Base-by-base conservation (phyloP, 495 filamentous ascomycete genomes). In the Pseudevernia furfuracea region DNA sequence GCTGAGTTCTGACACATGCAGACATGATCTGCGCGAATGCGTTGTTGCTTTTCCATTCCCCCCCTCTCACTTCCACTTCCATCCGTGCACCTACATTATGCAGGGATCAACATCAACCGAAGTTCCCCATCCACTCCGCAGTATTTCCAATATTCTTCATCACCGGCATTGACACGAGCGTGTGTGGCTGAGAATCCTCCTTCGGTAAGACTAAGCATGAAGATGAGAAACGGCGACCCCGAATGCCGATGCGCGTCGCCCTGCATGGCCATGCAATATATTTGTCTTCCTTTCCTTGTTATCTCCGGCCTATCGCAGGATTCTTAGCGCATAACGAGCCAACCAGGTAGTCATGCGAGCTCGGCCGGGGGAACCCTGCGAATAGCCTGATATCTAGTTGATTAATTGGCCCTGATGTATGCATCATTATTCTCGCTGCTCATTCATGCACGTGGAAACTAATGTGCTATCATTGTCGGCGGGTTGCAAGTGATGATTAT, bases 401-500 rank as follows among this genome's bases (percentile, higher is more conserved):
- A 41, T 34, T 32, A 4, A 1, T 63, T 32, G 49, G 53, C 36
- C 41, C 28, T 39, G 52, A 6, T 19, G 15, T 41, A 36, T 28
- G 37, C 39, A 46, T 32, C 8, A 41, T 39, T 23, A 19, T 19
- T 41, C 5, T 41, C 48, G 14, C 23, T 46, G 41, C 38, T 57
- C 44, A 49, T 56, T 28, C 30, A 56, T 34, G 39, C 56, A 41
- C 38, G 3, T 37, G 41, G 21, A 17, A n/a, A 3, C 9, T 19
- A 23, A 32, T 41, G 49, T 63, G 56, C 17, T 23, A 21, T 32
- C 32, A 14, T 38, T 48, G 14, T 52, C n/a, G 49, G 38, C 36
- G 28, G 38, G 46, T 55, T 38, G 61, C 61, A 43, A 25, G 28
- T 46, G 61, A 44, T 56, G 49, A 53, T 53, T 53, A 53, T 53